Conservation (phyloP, 2,329 filamentous ascomycete species). For the Cercospora canescens region DNA sequence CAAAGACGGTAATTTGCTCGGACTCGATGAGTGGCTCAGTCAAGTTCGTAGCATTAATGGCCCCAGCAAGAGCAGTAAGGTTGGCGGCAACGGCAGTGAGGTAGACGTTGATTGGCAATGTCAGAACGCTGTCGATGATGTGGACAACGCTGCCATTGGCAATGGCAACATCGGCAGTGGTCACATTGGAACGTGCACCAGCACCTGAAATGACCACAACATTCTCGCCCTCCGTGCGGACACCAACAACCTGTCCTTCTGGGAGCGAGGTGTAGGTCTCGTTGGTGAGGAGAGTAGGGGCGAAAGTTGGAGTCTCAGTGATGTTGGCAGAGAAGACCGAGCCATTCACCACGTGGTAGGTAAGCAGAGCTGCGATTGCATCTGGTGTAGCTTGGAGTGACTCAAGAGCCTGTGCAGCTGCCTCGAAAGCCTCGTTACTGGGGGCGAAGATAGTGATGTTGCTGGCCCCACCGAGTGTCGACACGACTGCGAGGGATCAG, state of each 20-base stretch:
- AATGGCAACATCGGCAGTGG: conserved; percentile 40
- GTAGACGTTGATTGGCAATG: conserved; percentile 38
- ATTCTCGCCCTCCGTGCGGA: conserved; percentile 38
- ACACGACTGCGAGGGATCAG: conserved; percentile 28
- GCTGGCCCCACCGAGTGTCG: conserved; percentile 33
- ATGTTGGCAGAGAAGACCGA: conserved; percentile 45
- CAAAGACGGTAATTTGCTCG: conserved; percentile 63
- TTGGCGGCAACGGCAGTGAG: conserved; percentile 24
- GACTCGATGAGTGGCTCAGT: conserved; percentile 43
- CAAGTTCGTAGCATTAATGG: conserved; percentile 42
- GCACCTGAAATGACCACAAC: conserved; percentile 57
- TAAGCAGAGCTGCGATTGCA: conserved; percentile 49
- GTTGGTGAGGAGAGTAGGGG: conserved; percentile 53
- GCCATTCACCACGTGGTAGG: conserved; percentile 61
- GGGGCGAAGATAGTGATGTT: conserved; percentile 63
- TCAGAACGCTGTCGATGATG: conserved; percentile 47
- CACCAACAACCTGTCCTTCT: conserved; percentile 54
- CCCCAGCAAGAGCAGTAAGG: conserved; percentile 44
- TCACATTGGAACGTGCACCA: conserved; percentile 51
- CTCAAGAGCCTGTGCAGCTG: conserved; percentile 36
- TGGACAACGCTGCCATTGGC: conserved; percentile 44
- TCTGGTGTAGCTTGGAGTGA: conserved; percentile 36
- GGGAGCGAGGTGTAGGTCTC: conserved; percentile 58
- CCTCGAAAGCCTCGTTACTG: conserved; percentile 51
- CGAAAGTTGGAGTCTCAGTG: conserved; percentile 40